These are phyloP conservation scores for Fusarium buxicola DNA, from an alignment of 2,329 filamentous ascomycete species.

Conservation along the genomic window DNA sequence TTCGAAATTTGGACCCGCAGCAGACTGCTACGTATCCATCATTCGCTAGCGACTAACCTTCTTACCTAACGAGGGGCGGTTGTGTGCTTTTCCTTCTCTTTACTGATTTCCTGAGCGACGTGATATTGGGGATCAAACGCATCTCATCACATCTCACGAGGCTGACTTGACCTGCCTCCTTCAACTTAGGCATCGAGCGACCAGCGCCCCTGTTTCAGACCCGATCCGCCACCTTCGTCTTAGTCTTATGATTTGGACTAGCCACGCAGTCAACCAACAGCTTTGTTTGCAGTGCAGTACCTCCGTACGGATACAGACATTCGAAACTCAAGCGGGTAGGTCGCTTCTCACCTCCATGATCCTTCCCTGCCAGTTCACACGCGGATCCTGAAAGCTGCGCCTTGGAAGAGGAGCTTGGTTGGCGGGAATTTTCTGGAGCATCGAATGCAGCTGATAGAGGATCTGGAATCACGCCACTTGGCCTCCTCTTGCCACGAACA, in stretches of 20 bases:
- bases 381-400: constrained; percentile 34
- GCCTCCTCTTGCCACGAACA: constrained; percentile 35
- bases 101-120: constrained; percentile 23
- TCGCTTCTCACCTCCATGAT: constrained; percentile 25
- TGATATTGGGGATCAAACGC: constrained; percentile 23
- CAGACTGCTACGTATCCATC: constrained; percentile 38
- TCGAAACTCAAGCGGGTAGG: constrained; percentile 32
- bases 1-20: constrained; percentile 41
- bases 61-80: constrained; percentile 16
- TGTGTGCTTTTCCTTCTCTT: constrained; percentile 15
- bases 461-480: constrained; percentile 43
- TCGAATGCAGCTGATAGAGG: constrained; percentile 33
- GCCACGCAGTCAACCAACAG: constrained; percentile 28
- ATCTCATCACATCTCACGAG: constrained; percentile 19
- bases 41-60: constrained; percentile 26
- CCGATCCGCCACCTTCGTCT: constrained; percentile 22
- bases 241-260: constrained; percentile 25
- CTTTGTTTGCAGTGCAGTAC: constrained; percentile 9
- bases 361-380: constrained; percentile 32
- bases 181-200: constrained; percentile 27
- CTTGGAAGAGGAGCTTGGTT: constrained; percentile 32
- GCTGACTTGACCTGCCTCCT: constrained; percentile 31
- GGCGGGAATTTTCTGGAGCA: constrained; percentile 38
- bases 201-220: constrained; percentile 30
- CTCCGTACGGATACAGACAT: constrained; percentile 8